A percentile compares a stretch with the other conserved stretches of the same genome.
Conservation (phyloP, 495 filamentous ascomycete species). For the Umbilicaria muhlenbergii region DNA sequence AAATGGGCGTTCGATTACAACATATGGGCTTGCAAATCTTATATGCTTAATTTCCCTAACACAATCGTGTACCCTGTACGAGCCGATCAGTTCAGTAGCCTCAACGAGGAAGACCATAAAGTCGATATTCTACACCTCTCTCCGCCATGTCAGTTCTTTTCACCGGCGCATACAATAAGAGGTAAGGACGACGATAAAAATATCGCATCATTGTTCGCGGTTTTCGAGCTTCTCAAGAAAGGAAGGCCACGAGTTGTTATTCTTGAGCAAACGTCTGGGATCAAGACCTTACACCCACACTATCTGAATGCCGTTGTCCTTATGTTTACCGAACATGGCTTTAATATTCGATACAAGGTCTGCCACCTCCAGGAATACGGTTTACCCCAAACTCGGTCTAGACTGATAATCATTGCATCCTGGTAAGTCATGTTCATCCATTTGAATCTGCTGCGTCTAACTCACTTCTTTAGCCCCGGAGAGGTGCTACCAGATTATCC, state of each 20-base stretch:
- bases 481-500: slow-evolving; percentile 60
- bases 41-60: slow-evolving; percentile 40
- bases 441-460: slow-evolving; percentile 4
- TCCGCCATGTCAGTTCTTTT: slow-evolving; percentile 75
- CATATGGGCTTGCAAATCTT: slow-evolving; percentile 36
- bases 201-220: slow-evolving; percentile 51
- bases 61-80: slow-evolving; percentile 26
- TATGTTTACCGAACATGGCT: slow-evolving; percentile 49
- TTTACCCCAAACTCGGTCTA: slow-evolving; percentile 39
- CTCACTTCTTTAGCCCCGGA: slow-evolving; percentile 40
- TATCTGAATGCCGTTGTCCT: slow-evolving; percentile 45
- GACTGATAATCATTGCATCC: slow-evolving; percentile 66
- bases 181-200: slow-evolving; percentile 60
- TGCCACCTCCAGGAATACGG: slow-evolving; percentile 42
- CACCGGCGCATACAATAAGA: slow-evolving; percentile 52
- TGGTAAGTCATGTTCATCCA: slow-evolving; percentile 34
- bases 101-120: slow-evolving; percentile 14
- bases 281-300: slow-evolving; percentile 30
- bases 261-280: slow-evolving; percentile 69
- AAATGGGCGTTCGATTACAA: slow-evolving; percentile 50
- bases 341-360: slow-evolving; percentile 48
- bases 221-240: slow-evolving; percentile 39
- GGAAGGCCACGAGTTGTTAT: slow-evolving; percentile 58
- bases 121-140: slow-evolving; percentile 70
- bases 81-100: slow-evolving; percentile 31